phyloP scores from a whole-genome alignment of 257 asterid genomes.

The Solanum pennellii region DNA sequence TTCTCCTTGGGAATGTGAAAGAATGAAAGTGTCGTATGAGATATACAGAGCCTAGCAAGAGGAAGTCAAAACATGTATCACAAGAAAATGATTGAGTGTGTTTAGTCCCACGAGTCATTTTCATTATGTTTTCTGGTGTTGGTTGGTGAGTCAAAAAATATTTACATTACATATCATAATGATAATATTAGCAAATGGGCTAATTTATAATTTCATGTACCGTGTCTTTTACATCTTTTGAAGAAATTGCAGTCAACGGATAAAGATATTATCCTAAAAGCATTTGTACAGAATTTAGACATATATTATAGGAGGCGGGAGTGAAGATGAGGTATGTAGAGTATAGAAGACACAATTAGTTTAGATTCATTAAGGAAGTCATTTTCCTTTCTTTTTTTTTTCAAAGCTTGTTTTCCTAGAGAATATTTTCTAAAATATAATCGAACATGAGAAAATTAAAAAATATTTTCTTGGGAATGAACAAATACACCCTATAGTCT shows the following conservation, averaged over 20 bases:
- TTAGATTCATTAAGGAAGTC: background rate
- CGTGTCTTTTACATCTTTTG: background rate
- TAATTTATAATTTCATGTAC: background rate
- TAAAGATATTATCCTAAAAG: background rate
- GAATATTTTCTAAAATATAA: too few species aligned
- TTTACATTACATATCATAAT: background rate
- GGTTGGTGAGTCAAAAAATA: background rate
- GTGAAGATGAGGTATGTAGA: background rate
- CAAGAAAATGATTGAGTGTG: too few species aligned
- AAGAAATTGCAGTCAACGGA: background rate
- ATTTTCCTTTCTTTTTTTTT: too few species aligned
- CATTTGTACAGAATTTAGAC: background rate
- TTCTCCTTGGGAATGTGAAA: background rate
- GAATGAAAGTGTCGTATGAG: background rate
- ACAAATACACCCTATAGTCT: background rate
- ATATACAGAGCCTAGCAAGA: background rate
- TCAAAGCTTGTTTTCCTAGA: too few species aligned
- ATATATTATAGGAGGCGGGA: background rate
- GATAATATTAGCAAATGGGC: background rate
- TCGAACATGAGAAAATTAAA: background rate
- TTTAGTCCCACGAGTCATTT: background rate
- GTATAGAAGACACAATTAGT: background rate
- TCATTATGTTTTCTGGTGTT: background rate
- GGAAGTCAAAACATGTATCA: background rate
- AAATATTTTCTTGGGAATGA: too few species aligned